Conservation (phyloP, 768 basidiomycete genomes). For the Pisolithus tinctorius region DNA sequence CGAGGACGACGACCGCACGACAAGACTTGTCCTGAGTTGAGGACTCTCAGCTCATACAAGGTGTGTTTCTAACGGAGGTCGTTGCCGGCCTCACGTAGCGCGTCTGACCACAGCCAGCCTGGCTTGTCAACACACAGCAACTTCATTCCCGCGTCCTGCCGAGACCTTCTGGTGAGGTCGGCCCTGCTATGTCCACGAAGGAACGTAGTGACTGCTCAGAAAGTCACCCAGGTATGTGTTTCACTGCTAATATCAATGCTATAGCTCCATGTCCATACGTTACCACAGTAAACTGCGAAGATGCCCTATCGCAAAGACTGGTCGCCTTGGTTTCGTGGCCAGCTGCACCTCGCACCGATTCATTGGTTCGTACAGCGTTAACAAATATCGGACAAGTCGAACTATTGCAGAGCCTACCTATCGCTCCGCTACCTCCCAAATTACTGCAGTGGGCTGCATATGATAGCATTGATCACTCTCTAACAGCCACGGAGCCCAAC, state of each 20-base stretch:
- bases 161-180: no score
- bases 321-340: constrained; percentile 48
- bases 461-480: constrained; percentile 76
- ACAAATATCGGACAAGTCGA: constrained; percentile 24
- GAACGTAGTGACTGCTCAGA: no score
- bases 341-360: constrained; percentile 44
- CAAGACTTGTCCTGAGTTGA: background rate
- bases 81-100: no score
- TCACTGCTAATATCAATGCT: no score
- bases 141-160: no score
- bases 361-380: constrained; percentile 40
- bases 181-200: no score
- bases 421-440: constrained; percentile 9
- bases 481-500: constrained; percentile 46
- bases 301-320: background rate
- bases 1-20: background rate
- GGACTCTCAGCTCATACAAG: background rate
- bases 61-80: background rate
- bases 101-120: no score
- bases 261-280: no score
- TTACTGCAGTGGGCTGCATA: constrained; percentile 84
- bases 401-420: constrained; percentile 23
- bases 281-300: background rate
- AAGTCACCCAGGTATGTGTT: background rate
- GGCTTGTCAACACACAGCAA: no score